Evolutionary conservation across 352 stramenopile genomes (phyloP), one percentile per base, ranked within the genome.

Genomic region (Phytophthora quininea): DNA sequence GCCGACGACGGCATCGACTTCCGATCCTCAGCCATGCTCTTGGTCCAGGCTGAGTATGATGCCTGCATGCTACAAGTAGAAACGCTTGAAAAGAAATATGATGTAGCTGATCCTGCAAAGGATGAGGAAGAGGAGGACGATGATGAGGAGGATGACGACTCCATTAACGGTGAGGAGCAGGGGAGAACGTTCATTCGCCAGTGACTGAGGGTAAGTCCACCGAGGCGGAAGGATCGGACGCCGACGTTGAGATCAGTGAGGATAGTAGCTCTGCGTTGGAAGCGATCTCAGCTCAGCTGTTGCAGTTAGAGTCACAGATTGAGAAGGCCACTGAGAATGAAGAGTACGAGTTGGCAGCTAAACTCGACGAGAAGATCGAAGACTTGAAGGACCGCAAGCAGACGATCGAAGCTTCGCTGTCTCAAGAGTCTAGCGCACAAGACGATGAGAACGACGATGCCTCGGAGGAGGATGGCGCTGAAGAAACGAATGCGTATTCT

Each of bases 11-110:
- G 79, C 3, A 80, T 92, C 12, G 79, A 91, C 58, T 91, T 95
- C 55, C 73, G 84, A 10, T 78, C 79, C 15, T 89, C 84, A 2
- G 84, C 88, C 1, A 51, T 94, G 48, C 54, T 92, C 48, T 63
- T 96, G 31, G 82, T 96, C 3, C 82, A 96, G 55, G 79, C 82
- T 4, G 86, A 96, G 60, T 91, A 89, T 43, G 82, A 93, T 45
- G 83, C 82, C 1, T 92, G 87, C 48, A 71, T 83, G 55, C 42
- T 82, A 0, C 74, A 92, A 58, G 72, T 89, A 24, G 78, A 92
- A 32, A 71, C 73, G 0, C 61, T 96, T 1, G 84, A 93, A 51
- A 78, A 77, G 54, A 94, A 94, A 63, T 88, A 96, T 57, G 80
- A 82, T 27, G 75, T 93, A 27, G 74, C 64, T 31, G 79, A 92